Conservation (phyloP, 2,329 filamentous ascomycete species). For the Penicillium sp. region DNA sequence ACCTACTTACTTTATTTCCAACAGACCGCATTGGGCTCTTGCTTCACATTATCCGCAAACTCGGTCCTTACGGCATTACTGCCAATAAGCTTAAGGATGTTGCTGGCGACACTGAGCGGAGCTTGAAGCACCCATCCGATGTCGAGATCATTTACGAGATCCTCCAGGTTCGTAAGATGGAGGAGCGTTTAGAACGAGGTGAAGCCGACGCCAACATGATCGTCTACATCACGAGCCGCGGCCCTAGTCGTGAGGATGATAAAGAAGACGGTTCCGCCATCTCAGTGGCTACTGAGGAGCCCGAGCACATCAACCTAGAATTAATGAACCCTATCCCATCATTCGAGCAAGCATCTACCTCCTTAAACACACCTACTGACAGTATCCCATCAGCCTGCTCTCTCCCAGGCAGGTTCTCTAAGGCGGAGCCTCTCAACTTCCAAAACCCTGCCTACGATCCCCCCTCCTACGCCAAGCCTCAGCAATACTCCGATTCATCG, state of each 20-base stretch:
- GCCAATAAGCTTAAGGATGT: slow-evolving; percentile 41
- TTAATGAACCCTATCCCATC: slow-evolving; percentile 27
- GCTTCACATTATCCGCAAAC: slow-evolving; percentile 42
- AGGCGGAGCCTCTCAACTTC: slow-evolving; percentile 30
- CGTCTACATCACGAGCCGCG: slow-evolving; percentile 39
- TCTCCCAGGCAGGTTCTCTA: slow-evolving; percentile 28
- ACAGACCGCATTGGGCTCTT: slow-evolving; percentile 39
- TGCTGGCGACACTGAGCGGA: slow-evolving; percentile 39
- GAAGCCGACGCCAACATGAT: slow-evolving; percentile 40
- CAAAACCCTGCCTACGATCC: slow-evolving; percentile 25
- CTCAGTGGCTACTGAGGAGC: slow-evolving; percentile 23
- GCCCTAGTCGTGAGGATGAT: slow-evolving; percentile 32
- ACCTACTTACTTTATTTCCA: background rate
- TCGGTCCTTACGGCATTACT: slow-evolving; percentile 35
- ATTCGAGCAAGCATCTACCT: slow-evolving; percentile 20
- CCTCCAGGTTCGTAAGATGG: slow-evolving; percentile 39
- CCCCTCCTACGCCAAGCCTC: slow-evolving; percentile 25
- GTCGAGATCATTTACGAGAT: slow-evolving; percentile 43
- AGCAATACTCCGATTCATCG: slow-evolving; percentile 31
- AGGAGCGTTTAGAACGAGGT: slow-evolving; percentile 41
- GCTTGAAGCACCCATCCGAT: slow-evolving; percentile 35
- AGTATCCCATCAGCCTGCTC: slow-evolving; percentile 19
- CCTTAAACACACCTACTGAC: slow-evolving; percentile 28
- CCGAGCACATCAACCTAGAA: slow-evolving; percentile 27
- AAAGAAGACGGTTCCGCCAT: slow-evolving; percentile 31